Evolutionary conservation across 2,329 filamentous ascomycete genomes (phyloP).

Genomic region (Alternaria sp.): DNA sequence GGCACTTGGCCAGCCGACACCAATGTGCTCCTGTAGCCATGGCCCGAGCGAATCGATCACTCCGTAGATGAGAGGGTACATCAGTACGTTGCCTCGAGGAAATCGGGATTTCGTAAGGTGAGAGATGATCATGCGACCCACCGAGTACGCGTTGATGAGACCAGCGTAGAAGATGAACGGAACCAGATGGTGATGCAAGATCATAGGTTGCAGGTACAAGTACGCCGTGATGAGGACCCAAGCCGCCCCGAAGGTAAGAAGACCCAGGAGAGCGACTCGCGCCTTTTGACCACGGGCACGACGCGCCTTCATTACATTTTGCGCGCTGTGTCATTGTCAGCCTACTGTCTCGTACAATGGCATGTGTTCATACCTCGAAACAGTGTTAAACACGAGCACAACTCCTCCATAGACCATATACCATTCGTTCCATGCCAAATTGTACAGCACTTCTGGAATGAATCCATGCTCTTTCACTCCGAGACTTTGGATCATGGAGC

Average conservation of each 20-base stretch:
- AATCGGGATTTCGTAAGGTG: slow-evolving; percentile 88
- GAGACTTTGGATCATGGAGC: slow-evolving; percentile 74
- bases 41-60: slow-evolving; percentile 83
- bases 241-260: slow-evolving; percentile 78
- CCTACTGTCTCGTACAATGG: neutral
- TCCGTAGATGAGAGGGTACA: slow-evolving; percentile 76
- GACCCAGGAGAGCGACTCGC: slow-evolving; percentile 77
- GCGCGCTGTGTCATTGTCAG: slow-evolving; percentile 58
- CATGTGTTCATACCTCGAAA: slow-evolving; percentile 62
- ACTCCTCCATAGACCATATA: slow-evolving; percentile 86
- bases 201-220: slow-evolving; percentile 81
- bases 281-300: slow-evolving; percentile 74
- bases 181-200: slow-evolving; percentile 81
- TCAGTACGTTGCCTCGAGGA: slow-evolving; percentile 87
- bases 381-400: slow-evolving; percentile 83
- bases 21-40: slow-evolving; percentile 56
- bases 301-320: slow-evolving; percentile 84
- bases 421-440: slow-evolving; percentile 88
- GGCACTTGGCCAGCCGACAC: slow-evolving; percentile 55
- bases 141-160: slow-evolving; percentile 90
- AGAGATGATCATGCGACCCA: slow-evolving; percentile 93
- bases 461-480: slow-evolving; percentile 68
- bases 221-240: slow-evolving; percentile 82
- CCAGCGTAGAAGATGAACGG: slow-evolving; percentile 90
- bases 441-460: slow-evolving; percentile 75